Evolutionary conservation across 805 yeast species (phyloP).

Genomic region (Metschnikowia santaceciliae): DNA sequence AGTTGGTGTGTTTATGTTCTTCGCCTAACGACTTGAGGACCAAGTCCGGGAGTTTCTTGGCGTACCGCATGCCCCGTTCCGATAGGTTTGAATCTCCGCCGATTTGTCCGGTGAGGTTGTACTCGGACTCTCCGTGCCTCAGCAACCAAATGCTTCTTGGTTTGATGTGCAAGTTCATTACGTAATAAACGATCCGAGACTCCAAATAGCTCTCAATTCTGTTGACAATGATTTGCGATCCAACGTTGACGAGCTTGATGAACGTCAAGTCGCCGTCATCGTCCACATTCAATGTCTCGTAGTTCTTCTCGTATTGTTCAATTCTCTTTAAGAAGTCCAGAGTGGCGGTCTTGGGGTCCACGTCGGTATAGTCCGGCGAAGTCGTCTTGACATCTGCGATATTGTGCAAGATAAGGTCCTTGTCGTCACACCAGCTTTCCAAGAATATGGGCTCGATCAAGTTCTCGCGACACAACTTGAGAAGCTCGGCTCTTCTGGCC

Average conservation of each 20-base stretch:
- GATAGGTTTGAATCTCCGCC: constrained; percentile 92
- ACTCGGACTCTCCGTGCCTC: constrained; percentile 93
- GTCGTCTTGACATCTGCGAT: constrained; percentile 82
- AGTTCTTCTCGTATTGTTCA: constrained; percentile 63
- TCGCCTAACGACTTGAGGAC: constrained; percentile 63
- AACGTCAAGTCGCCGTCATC: constrained; percentile 68
- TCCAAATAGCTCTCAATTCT: constrained; percentile 84
- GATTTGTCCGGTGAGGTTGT: constrained; percentile 87
- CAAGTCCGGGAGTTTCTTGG: constrained; percentile 72
- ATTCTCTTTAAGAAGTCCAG: constrained; percentile 73
- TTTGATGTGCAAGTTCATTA: constrained; percentile 91
- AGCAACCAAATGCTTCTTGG: constrained; percentile 92
- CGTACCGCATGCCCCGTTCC: constrained; percentile 80
- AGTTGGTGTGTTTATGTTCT: constrained; percentile 45
- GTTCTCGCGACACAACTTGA: constrained; percentile 57
- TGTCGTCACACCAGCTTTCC: constrained; percentile 88
- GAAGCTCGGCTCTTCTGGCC: constrained; percentile 62
- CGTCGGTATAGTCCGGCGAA: constrained; percentile 73
- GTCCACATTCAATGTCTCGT: constrained; percentile 67
- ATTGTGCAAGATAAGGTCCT: constrained; percentile 71
- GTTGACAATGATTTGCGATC: constrained; percentile 84
- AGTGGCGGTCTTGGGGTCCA: constrained; percentile 68
- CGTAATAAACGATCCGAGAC: constrained; percentile 88
- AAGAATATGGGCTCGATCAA: constrained; percentile 85
- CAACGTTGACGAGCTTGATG: constrained; percentile 82